A percentile compares a stretch with the other conserved stretches of the same genome.
Evolutionary conservation across 2,329 filamentous ascomycete species (phyloP).

Genomic region (Metarhizium sp.): DNA sequence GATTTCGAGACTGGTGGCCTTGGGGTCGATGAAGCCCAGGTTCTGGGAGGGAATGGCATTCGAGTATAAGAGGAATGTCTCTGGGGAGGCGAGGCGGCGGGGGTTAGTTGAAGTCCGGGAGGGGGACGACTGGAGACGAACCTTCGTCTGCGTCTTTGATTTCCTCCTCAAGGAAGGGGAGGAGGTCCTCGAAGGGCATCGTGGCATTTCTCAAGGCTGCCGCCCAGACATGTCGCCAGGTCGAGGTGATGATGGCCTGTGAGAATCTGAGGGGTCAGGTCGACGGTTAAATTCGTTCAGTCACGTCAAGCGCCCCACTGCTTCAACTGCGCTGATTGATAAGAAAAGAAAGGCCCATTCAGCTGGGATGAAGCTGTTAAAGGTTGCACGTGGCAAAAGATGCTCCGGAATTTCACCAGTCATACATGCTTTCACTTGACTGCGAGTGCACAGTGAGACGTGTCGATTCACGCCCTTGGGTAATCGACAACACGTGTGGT

Average conservation of each 20-base stretch:
- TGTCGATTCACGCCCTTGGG: background rate
- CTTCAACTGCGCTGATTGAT: background rate
- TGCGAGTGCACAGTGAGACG: background rate
- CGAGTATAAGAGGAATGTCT: constrained; percentile 82
- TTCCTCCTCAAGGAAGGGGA: constrained; percentile 29
- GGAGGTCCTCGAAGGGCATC: constrained; percentile 14
- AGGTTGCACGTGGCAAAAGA: too few species aligned
- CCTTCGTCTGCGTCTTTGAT: constrained; percentile 42
- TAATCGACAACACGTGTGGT: background rate
- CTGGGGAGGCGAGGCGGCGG: constrained; percentile 33
- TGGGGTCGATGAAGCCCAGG: constrained; percentile 77
- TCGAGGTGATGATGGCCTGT: too few species aligned
- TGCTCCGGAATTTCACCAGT: too few species aligned
- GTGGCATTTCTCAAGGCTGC: background rate
- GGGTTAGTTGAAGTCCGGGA: background rate
- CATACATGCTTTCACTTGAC: too few species aligned
- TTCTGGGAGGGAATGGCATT: constrained; percentile 63
- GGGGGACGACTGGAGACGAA: constrained; percentile 7
- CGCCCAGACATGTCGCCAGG: background rate
- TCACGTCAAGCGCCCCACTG: too few species aligned
- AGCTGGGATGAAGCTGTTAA: background rate
- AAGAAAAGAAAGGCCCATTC: background rate
- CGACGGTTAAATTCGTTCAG: too few species aligned
- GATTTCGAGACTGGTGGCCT: constrained; percentile 55
- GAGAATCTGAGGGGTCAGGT: too few species aligned